Evolutionary conservation across 768 basidiomycete genomes (phyloP).

Genomic region (Naganishia kalamii): DNA sequence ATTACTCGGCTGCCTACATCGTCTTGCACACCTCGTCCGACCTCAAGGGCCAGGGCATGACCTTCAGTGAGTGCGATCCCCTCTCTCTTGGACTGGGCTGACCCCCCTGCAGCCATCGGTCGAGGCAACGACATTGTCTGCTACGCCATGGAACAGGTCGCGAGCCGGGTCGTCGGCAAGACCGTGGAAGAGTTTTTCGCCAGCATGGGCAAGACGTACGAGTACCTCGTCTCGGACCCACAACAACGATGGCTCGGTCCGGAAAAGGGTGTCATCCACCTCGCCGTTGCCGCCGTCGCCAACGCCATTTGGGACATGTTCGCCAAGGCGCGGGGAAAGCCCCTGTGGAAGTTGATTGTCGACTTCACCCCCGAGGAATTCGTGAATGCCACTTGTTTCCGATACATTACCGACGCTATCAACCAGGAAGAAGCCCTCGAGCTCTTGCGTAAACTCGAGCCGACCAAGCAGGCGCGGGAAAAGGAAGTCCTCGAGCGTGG

Average conservation of each 20-base stretch:
- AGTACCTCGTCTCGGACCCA: conserved; percentile 76
- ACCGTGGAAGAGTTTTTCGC: conserved; percentile 73
- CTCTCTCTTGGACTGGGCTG: background rate
- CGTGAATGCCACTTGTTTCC: conserved; percentile 67
- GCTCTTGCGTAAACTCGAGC: conserved; percentile 70
- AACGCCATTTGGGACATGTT: conserved; percentile 88
- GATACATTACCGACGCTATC: conserved; percentile 89
- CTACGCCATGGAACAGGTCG: conserved; percentile 69
- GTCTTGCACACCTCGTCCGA: conserved; percentile 63
- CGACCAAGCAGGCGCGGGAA: conserved; percentile 72
- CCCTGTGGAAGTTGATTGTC: conserved; percentile 86
- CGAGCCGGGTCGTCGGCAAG: conserved; percentile 73
- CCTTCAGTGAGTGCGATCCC: conserved; percentile 33
- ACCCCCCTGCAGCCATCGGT: conserved; percentile 35
- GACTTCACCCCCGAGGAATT: conserved; percentile 68
- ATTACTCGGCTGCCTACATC: conserved; percentile 90
- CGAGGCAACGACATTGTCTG: conserved; percentile 95
- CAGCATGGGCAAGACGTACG: conserved; percentile 88
- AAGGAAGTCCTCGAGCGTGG: conserved; percentile 62
- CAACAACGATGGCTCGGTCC: conserved; percentile 93
- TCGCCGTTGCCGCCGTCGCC: conserved; percentile 78
- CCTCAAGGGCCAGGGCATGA: conserved; percentile 63
- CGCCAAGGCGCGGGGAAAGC: conserved; percentile 59
- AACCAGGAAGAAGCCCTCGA: conserved; percentile 81
- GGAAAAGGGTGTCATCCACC: conserved; percentile 90